A percentile compares a stretch with the other conserved stretches of the same genome.
These are phyloP conservation scores for Leptoxyphium fumago DNA, from an alignment of 2,329 filamentous ascomycete species.

Conservation along the genomic window DNA sequence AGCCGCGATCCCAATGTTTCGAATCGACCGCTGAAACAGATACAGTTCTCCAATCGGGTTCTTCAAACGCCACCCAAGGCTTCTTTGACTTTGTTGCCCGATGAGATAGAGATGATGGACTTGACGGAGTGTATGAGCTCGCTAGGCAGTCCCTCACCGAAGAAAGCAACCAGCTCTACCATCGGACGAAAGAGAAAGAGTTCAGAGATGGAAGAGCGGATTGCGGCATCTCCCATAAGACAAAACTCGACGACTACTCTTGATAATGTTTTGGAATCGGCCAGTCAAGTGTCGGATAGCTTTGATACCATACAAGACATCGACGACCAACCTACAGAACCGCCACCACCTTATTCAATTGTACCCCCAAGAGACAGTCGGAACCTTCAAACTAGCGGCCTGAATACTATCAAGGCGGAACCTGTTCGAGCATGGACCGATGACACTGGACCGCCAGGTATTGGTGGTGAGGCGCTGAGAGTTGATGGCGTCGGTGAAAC, in stretches of 20 bases:
- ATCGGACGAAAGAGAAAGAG: conserved; percentile 30
- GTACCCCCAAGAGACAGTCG: conserved; percentile 13
- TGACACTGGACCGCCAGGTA: neutral
- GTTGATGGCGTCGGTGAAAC: neutral
- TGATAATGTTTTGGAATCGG: neutral
- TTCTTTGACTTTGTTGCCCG: conserved; percentile 1
- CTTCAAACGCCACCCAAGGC: too few species aligned
- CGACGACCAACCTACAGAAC: conserved; percentile 14
- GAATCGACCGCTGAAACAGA: too few species aligned
- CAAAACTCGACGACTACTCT: too few species aligned
- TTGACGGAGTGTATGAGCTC: conserved; percentile 16
- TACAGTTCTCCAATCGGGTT: too few species aligned
- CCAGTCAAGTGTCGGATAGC: conserved; percentile 8
- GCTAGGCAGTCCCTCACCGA: conserved; percentile 9
- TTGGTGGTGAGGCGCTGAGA: neutral
- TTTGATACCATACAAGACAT: conserved; percentile 27
- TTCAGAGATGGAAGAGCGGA: conserved; percentile 25
- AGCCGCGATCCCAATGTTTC: too few species aligned
- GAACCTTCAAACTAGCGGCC: neutral
- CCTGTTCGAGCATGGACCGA: neutral
- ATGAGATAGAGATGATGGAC: conserved; percentile 20
- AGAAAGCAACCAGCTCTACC: conserved; percentile 1
- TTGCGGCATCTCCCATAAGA: neutral
- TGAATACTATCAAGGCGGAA: neutral
- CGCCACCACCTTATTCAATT: conserved; percentile 32